These are phyloP conservation scores for Leccinum imitatum DNA, from an alignment of 768 basidiomycete genomes.

Conservation along the genomic window DNA sequence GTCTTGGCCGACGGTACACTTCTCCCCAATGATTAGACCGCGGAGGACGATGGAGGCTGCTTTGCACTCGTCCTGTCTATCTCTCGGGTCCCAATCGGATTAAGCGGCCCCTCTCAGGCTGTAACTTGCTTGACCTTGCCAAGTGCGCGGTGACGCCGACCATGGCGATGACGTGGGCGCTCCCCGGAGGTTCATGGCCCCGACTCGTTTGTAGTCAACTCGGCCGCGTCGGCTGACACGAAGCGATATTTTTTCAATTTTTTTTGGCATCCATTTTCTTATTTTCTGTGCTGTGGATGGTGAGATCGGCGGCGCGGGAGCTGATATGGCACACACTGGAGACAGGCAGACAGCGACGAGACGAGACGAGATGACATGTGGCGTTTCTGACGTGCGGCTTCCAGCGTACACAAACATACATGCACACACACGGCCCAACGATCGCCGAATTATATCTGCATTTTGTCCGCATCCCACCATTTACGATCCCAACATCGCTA, in stretches of 20 bases:
- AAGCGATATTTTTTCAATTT: background rate
- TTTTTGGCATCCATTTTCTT: background rate
- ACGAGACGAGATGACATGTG: background rate
- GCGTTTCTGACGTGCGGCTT: background rate
- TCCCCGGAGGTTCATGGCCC: background rate
- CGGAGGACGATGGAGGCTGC: background rate
- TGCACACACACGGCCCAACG: background rate
- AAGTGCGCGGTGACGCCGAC: background rate
- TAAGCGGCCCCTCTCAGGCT: background rate
- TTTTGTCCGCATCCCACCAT: background rate
- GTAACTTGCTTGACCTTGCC: background rate
- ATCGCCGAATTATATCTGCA: background rate
- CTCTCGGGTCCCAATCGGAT: background rate
- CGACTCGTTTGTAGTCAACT: background rate
- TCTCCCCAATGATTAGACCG: background rate
- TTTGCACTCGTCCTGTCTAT: background rate
- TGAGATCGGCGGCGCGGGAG: background rate
- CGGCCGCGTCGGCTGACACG: background rate
- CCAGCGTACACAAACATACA: background rate
- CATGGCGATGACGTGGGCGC: background rate
- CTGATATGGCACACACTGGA: background rate
- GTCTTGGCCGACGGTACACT: background rate
- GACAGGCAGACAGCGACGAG: background rate
- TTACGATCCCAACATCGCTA: background rate
- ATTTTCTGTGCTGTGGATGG: background rate